Base-by-base conservation (phyloP, 768 basidiomycete species). In the Auricularia cornea region DNA sequence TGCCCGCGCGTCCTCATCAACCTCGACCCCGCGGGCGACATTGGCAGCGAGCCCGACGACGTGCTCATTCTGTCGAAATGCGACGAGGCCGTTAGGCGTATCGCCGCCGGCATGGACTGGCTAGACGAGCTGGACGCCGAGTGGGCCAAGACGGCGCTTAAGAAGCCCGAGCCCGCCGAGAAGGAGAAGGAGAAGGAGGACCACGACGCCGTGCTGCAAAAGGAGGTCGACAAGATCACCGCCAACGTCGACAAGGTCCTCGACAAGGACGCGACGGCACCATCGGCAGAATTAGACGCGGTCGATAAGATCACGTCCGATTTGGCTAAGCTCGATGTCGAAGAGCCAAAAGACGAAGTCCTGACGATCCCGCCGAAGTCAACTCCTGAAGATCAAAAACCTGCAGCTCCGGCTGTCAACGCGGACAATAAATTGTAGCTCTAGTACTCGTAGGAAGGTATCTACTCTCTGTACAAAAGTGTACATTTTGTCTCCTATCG, bases 1-100 rank as follows among this genome's bases (percentile, higher is more conserved):
- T 92, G 87, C 68, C 92, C 90, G 2, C 87, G 95, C 1, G 80
- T 96, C n/a, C 81, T 98, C 32, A 86, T 98, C 74, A 97, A 97
- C 72, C 79, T 93, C 52, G 93, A 96, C 64, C 73, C 73, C 2
- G 95, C 92, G 1, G 93, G 94, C 1, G 76, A 84, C 68, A 80
- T 90, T 59, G 79, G 85, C 2, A 71, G 69, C 28, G 74, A 77
- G 33, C 68, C 78, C 18, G 80, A 85, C 61, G 89, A 91, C 68
- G 76, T 89, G 2, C 74, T 89, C 48, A 72, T 85, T 1, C 78
- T 92, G 3, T 87, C 87, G 14, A 82, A 85, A 68, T 90, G 90
- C 66, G 91, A 93, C 72, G 81, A 84, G 1, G 77, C 85, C 52
- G 81, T 92, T 12, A 74, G 76, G 40, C 74, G 84, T 60, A 76